Base-by-base conservation (phyloP, 2,329 filamentous ascomycete species). In the Trematosphaeria pertusa region DNA sequence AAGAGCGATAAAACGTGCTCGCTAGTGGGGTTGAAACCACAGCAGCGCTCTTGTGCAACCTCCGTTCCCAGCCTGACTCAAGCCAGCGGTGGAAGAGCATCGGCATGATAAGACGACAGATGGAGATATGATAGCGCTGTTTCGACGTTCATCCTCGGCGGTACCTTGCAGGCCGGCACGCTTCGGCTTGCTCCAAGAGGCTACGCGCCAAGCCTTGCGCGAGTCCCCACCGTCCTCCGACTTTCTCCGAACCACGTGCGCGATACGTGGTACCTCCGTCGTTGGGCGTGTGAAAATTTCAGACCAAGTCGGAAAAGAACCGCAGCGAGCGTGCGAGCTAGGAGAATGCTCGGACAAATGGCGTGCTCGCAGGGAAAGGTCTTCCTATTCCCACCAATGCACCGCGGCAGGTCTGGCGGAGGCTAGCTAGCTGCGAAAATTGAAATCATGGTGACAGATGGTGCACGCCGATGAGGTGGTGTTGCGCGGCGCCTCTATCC, bases 231-330 rank as follows among this genome's bases (percentile, higher is more conserved):
- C 19, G 39, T 33, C 37, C 48, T 51, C 61, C 61, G 61, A 62
- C 38, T 57, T 58, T 48, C 30, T 54, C 61, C 61, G 61, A 56
- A 47, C 47, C 55, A 56, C 54, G 58, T 63, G 56, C 30, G 47
- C 14, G 28, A 22, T 34, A 37, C 46, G 37, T 41, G 43, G 43
- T 43, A 44, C 37, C 15, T 53, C 37, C 37, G 32, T 54, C 51
- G 56, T 18, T 35, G 43, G 59, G 54, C 57, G 50, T 42, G 48
- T 54, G 50, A 56, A 58, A 53, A 55, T 57, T 55, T 45, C 51
- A 37, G 6, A 14, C 14, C 31, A 15, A 34, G 21, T 20, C 31
- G 36, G 30, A 34, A 28, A 20, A 20, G 15, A 5, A 6, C n/a
- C 15, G n/a, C 31, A 7, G 17, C 14, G 14, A n/a, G n/a, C n/a